Evolutionary conservation across 202 grass and related monocot species (phyloP), one percentile per base, ranked within the genome.

Genomic region (Thinopyrum obtusiflorum): DNA sequence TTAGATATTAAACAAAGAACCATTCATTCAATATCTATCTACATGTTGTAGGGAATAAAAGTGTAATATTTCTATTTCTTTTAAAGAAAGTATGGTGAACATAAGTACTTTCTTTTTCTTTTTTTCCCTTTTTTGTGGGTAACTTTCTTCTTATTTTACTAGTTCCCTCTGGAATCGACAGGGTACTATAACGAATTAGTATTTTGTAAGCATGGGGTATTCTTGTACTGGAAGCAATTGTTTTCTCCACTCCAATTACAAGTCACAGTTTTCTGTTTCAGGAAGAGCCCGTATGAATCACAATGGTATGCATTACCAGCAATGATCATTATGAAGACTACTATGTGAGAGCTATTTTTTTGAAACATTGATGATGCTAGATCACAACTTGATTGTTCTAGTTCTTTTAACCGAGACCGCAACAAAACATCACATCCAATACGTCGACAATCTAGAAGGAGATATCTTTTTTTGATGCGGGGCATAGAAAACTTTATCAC

Each of bases 401-500:
- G 25, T 44, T 61, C 23, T 46, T 73, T 20, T 31, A 15, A 73
- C 17, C 13, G 25, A 32, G 15, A 23, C 49, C n/a, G 39, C 66
- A 82, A 42, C 27, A 28, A 72, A 83, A 24, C 11, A 65, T 53
- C 57, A 36, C 6, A 65, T 39, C 75, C 37, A 51, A 60, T 25
- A 53, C 31, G 4, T 28, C 53, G 40, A 46, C 11, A 62, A 83
- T 87, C 51, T 47, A 61, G 46, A 68, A 17, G 40, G 35, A n/a
- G 25, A 44, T 83, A 51, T 78, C 4, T 15, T 46, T 6, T 25
- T 21, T 51, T 9, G 29, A 70, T 15, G 18, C 3, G 11, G 11
- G 20, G 26, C n/a, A 63, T 53, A 72, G 60, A 72, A 39, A 55
- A 72, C 18, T 32, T 73, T 84, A 88, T 84, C 57, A 0, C 31